These are phyloP conservation scores for Trichophyton equinum DNA, from an alignment of 2,329 filamentous ascomycete species.

Conservation along the genomic window DNA sequence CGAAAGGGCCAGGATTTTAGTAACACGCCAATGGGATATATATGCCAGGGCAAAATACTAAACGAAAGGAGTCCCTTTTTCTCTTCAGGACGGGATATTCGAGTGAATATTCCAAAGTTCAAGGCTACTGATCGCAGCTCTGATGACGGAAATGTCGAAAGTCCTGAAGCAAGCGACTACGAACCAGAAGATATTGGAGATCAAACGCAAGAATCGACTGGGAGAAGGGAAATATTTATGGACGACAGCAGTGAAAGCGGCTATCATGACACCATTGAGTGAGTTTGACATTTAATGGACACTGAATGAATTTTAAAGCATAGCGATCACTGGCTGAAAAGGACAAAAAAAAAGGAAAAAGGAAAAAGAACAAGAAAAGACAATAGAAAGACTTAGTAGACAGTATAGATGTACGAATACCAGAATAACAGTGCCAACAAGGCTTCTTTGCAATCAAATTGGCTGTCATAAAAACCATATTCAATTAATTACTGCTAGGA, in stretches of 20 bases:
- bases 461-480: too few relatives aligned
- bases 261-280: background rate
- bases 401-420: background rate
- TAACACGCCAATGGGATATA: conserved; percentile 26
- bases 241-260: background rate
- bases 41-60: conserved; percentile 22
- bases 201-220: background rate
- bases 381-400: background rate
- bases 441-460: background rate
- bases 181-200: background rate
- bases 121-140: background rate
- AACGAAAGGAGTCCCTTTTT: conserved; percentile 22
- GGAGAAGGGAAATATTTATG: background rate
- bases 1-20: conserved; percentile 26
- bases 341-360: background rate
- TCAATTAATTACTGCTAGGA: too few relatives aligned
- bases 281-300: too few relatives aligned
- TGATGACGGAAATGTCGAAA: background rate
- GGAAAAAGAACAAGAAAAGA: background rate
- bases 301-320: too few relatives aligned
- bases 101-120: background rate
- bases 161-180: background rate
- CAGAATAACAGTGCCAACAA: background rate
- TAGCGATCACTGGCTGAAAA: background rate
- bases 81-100: background rate